Evolutionary conservation across 2,329 filamentous ascomycete genomes (phyloP).

Genomic region (Fonsecaea pugnacius): DNA sequence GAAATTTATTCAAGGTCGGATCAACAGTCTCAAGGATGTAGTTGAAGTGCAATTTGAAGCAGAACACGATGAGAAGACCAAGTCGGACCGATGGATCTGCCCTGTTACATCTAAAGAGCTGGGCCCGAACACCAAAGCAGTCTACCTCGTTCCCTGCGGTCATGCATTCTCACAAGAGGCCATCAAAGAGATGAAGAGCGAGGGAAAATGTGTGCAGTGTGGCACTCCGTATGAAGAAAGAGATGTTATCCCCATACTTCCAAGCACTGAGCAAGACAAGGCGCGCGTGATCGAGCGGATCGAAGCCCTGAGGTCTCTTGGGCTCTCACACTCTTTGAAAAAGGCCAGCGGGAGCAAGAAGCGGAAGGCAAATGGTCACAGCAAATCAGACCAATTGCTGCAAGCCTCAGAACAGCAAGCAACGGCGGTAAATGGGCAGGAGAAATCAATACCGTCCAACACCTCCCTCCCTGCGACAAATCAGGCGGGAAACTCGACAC

Average conservation of each 20-base stretch:
- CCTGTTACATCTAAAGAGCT: constrained; percentile 86
- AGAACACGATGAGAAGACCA: constrained; percentile 48
- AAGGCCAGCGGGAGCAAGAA: constrained; percentile 71
- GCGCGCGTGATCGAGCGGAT: constrained; percentile 68
- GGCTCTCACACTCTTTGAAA: constrained; percentile 84
- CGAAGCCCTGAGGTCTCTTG: constrained; percentile 70
- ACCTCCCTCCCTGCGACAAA: constrained; percentile 24
- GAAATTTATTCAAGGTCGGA: constrained; percentile 62
- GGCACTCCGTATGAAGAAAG: constrained; percentile 70
- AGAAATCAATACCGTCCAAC: constrained; percentile 9
- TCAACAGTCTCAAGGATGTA: constrained; percentile 83
- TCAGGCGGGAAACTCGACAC: constrained; percentile 41
- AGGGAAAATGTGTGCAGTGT: constrained; percentile 67
- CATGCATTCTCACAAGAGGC: constrained; percentile 90
- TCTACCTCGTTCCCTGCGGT: constrained; percentile 92
- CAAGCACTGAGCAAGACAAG: constrained; percentile 71
- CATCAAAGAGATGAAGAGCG: constrained; percentile 75
- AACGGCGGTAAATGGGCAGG: constrained; percentile 18
- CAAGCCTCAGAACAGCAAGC: constrained; percentile 9
- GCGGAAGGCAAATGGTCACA: constrained; percentile 71
- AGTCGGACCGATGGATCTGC: constrained; percentile 68
- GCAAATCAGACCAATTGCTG: constrained; percentile 15
- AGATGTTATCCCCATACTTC: constrained; percentile 82
- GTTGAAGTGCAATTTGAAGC: constrained; percentile 79
- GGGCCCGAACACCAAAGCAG: constrained; percentile 75